These are phyloP conservation scores for Thalassiosira exigua DNA, from an alignment of 352 stramenopile genomes.

Conservation along the genomic window DNA sequence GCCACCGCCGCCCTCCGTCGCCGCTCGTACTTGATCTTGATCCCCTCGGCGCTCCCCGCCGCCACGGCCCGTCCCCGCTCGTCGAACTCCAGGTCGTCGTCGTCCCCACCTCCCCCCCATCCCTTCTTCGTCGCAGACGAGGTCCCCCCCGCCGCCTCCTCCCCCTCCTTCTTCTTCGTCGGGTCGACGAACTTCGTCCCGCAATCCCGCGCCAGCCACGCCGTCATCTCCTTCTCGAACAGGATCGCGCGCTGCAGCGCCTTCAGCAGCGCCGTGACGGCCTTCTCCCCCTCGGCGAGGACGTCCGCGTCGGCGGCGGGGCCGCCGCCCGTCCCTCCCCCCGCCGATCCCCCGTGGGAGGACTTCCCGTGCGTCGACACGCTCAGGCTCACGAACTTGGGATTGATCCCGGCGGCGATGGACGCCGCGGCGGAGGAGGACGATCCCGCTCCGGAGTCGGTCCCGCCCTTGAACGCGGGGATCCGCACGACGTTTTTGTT, in stretches of 20 bases:
- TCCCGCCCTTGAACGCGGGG: conserved; percentile 23
- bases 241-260: conserved; percentile 88
- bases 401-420: conserved; percentile 7
- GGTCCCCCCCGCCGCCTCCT: conserved; percentile 21
- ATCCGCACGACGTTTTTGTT: conserved; percentile 77
- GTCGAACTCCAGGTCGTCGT: conserved; percentile 79
- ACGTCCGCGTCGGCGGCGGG: not conserved
- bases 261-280: conserved; percentile 88
- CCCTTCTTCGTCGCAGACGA: conserved; percentile 34
- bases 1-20: conserved; percentile 41
- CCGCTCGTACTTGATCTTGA: conserved; percentile 82
- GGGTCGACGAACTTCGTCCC: conserved; percentile 62
- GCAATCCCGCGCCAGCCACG: conserved; percentile 80
- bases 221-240: conserved; percentile 90
- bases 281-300: conserved; percentile 41
- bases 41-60: conserved; percentile 63
- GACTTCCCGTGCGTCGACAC: conserved; percentile 6
- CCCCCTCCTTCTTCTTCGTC: conserved; percentile 35
- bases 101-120: conserved; percentile 27
- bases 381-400: conserved; percentile 39
- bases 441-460: not conserved
- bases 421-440: conserved; percentile 1
- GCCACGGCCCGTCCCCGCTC: conserved; percentile 53
- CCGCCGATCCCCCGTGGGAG: not conserved
- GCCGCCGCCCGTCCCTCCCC: not conserved